These are phyloP conservation scores for Globisporangium heterothallicum DNA, from an alignment of 352 stramenopile genomes.

Conservation along the genomic window DNA sequence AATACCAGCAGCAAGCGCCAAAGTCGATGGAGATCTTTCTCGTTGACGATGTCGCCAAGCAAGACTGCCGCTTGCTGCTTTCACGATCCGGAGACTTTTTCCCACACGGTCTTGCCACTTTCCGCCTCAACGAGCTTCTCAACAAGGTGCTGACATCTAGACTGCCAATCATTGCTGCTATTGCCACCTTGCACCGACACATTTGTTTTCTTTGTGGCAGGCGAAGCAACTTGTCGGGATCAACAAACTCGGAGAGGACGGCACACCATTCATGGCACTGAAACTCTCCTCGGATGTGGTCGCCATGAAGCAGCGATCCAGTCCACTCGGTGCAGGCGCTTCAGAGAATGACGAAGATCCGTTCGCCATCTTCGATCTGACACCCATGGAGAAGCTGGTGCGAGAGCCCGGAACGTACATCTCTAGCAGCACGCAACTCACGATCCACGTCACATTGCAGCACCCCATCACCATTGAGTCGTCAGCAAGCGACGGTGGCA, in stretches of 20 bases:
- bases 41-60: slow-evolving; percentile 54
- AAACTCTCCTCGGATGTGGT: slow-evolving; percentile 53
- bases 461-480: slow-evolving; percentile 10
- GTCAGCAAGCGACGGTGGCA: too few species aligned
- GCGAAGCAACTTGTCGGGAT: slow-evolving; percentile 16
- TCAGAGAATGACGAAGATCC: slow-evolving; percentile 14
- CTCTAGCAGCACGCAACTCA: slow-evolving; percentile 30
- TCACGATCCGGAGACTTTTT: slow-evolving; percentile 37
- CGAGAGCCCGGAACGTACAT: slow-evolving; percentile 60
- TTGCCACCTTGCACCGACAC: too few species aligned
- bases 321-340: slow-evolving; percentile 29
- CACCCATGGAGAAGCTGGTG: slow-evolving; percentile 32
- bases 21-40: slow-evolving; percentile 41
- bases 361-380: slow-evolving; percentile 20
- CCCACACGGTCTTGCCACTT: slow-evolving; percentile 46
- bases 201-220: too few species aligned
- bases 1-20: slow-evolving; percentile 1
- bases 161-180: too few species aligned
- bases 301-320: slow-evolving; percentile 43
- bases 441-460: slow-evolving; percentile 38
- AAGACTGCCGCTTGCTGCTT: slow-evolving; percentile 44
- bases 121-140: slow-evolving; percentile 60
- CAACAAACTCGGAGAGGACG: slow-evolving; percentile 6
- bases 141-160: slow-evolving; percentile 16
- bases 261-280: slow-evolving; percentile 28